Percentiles rank a stretch among this genome's conserved stretches.
Evolutionary conservation across 169 alveolate genomes (phyloP).

Genomic region (Blepharisma undulans): DNA sequence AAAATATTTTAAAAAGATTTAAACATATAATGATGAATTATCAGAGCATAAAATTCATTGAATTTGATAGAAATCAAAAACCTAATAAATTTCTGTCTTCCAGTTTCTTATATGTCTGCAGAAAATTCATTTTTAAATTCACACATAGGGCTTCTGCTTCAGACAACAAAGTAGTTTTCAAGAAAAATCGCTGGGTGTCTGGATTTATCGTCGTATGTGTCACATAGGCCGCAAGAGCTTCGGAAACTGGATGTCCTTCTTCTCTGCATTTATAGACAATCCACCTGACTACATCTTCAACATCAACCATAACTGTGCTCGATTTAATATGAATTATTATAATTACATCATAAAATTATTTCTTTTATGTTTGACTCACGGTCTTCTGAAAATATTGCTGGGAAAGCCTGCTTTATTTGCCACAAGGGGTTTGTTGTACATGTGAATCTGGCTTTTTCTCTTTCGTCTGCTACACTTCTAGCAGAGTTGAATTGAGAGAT

Average conservation of each 20-base stretch:
- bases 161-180: slow-evolving; percentile 53
- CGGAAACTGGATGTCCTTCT: slow-evolving; percentile 86
- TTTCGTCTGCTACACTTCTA: background rate
- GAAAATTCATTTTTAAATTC: no score
- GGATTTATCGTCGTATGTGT: slow-evolving; percentile 74
- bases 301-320: slow-evolving; percentile 40
- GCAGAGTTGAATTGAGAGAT: background rate
- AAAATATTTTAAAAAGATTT: no score
- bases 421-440: slow-evolving; percentile 8
- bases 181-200: slow-evolving; percentile 73
- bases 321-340: background rate
- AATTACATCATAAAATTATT: background rate
- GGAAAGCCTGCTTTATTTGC: slow-evolving; percentile 28
- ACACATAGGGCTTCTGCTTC: slow-evolving; percentile 35
- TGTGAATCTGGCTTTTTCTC: background rate
- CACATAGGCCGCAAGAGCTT: slow-evolving; percentile 86
- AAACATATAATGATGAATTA: no score
- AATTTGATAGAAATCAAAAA: no score
- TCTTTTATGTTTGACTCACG: background rate
- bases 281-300: slow-evolving; percentile 82
- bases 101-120: slow-evolving; percentile 67
- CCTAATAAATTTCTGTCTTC: no score
- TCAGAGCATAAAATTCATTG: no score
- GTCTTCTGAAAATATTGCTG: slow-evolving; percentile 16
- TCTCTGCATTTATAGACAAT: slow-evolving; percentile 84